These are phyloP conservation scores for Echinochloa phyllopogon DNA, from an alignment of 176 grass and related monocot genomes.

Conservation along the genomic window DNA sequence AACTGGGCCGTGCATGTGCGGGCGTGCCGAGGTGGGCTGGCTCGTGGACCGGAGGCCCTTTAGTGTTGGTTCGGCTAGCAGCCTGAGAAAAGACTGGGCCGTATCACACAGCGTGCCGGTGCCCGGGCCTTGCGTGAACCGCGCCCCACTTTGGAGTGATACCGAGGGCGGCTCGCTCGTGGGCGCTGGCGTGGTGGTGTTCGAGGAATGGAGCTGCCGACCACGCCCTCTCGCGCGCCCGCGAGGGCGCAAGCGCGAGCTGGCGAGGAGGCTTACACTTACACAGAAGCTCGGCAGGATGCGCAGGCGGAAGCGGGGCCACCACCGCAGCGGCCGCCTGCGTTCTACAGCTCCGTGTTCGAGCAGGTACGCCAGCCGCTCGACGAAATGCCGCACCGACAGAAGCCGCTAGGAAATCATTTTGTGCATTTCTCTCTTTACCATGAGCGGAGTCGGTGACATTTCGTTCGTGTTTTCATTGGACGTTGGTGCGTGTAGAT, in stretches of 20 bases:
- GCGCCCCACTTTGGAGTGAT: background rate
- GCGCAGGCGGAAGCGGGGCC: background rate
- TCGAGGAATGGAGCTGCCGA: conserved; percentile 37
- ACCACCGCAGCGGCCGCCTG: background rate
- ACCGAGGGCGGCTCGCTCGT: background rate
- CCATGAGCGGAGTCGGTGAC: background rate
- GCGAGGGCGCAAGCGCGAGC: background rate
- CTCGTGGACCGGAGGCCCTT: background rate
- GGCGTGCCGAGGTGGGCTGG: background rate
- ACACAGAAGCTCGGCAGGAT: background rate
- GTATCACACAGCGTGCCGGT: background rate
- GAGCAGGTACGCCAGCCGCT: conserved; percentile 45
- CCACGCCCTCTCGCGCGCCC: background rate
- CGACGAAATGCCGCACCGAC: conserved; percentile 51
- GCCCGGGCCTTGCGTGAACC: background rate
- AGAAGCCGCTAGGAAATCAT: background rate
- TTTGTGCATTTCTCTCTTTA: background rate
- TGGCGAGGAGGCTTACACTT: background rate
- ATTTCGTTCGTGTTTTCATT: background rate
- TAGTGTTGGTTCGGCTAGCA: background rate
- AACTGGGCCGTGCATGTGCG: background rate
- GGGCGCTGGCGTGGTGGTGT: background rate
- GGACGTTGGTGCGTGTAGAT: conserved; percentile 40
- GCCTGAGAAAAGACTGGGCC: background rate
- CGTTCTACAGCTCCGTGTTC: conserved; percentile 57